Evolutionary conservation across 1,284 basidiomycete genomes (phyloP).

Genomic region (Irpex sp.): DNA sequence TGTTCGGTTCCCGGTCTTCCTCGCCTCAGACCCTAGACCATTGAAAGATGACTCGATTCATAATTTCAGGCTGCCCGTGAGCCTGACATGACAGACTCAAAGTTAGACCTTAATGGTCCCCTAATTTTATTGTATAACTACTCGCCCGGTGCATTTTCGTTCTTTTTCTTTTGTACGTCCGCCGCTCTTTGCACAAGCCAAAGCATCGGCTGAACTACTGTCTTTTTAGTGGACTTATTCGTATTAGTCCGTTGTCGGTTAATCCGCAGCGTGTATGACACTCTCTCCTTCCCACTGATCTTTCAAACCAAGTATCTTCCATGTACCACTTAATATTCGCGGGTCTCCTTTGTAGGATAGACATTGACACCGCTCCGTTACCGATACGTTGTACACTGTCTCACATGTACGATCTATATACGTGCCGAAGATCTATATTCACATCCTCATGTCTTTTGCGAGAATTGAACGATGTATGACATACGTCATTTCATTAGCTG

Average conservation of each 20-base stretch:
- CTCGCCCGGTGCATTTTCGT: constrained; percentile 6
- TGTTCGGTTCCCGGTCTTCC: constrained; percentile 9
- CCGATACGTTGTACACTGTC: not conserved
- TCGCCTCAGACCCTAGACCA: not conserved
- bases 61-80: too few species aligned
- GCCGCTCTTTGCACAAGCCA: not conserved
- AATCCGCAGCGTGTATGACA: not conserved
- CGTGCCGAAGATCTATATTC: not conserved
- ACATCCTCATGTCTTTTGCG: not conserved
- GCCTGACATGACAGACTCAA: not conserved
- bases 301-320: not conserved
- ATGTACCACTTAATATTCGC: not conserved
- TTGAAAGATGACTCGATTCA: not conserved
- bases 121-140: constrained; percentile 4
- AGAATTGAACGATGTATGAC: too few species aligned
- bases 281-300: not conserved
- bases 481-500: too few species aligned
- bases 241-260: not conserved
- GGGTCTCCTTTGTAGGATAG: not conserved
- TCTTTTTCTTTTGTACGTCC: not conserved
- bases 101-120: not conserved
- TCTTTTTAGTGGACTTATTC: not conserved
- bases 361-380: not conserved
- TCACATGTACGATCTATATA: not conserved
- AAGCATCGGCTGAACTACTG: not conserved